Base-by-base conservation (phyloP, 192 early-diverging fungal species). In the Coemansia sp. region DNA sequence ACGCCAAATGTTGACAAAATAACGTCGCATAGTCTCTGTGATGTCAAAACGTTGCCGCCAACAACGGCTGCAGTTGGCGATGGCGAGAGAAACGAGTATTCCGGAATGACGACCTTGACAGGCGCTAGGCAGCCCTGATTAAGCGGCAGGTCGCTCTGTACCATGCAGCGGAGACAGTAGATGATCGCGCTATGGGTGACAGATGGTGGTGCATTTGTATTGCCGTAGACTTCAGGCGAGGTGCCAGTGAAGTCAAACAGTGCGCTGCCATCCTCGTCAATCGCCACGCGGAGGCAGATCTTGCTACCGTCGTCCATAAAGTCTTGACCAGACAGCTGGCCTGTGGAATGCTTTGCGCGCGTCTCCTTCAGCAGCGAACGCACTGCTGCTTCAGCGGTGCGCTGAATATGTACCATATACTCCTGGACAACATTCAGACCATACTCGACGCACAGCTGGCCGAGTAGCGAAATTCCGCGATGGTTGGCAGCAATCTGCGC, bases 401-500 rank as follows among this genome's bases (percentile, higher is more conserved):
- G 82, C 28, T 91, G 91, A 42, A 99, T 97, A 64, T 89, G 88
- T 43, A 74, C 64, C 97, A 99, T 99, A 56, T 99, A 99, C 12
- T 94, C 92, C 61, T 97, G 94, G 2, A 99, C 94, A 0, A 90
- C 87, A 21, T 87, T 80, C 38, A 95, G 68, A 0, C 92, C 85
- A 56, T 93, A 95, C 73, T 97, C 93, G 6, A 65, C 58, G 60
- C 96, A 94, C 57, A 99, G 72, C 3, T 80, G 73, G 62, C 85
- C 84, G 18, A 97, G 85, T 21, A 99, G 84, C 1, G 66, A 63
- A 45, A 99, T 97, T 7, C 97, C 97, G 44, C 90, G 85, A 54
- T 95, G 89, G 73, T 99, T 99, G 29, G 97, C 97, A 10, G 97
- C 97, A 46, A 97, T 88, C 59, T 99, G 97, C 7, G 97, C 97